A percentile compares a stretch with the other conserved stretches of the same genome.
Evolutionary conservation across 768 basidiomycete species (phyloP).

Genomic region (Royoungia palumana): DNA sequence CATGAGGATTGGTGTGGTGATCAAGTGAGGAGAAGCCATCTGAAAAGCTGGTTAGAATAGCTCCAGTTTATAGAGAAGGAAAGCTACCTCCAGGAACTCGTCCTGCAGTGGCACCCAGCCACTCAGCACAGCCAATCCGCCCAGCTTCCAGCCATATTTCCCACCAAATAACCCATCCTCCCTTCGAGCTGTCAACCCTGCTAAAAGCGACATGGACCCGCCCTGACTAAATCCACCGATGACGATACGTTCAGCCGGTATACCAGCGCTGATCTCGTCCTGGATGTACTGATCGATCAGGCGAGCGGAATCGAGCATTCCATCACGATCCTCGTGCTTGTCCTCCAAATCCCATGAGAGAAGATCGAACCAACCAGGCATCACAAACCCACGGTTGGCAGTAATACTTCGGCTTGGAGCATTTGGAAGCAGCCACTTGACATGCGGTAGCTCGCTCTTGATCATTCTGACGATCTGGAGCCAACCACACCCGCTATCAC

Average conservation of each 20-base stretch:
- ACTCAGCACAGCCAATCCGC: slow-evolving; percentile 69
- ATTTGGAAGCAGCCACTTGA: slow-evolving; percentile 76
- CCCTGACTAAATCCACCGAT: slow-evolving; percentile 91
- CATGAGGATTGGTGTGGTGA: slow-evolving; percentile 76
- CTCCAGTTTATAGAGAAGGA: neutral
- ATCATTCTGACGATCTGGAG: slow-evolving; percentile 71
- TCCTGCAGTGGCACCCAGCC: slow-evolving; percentile 72
- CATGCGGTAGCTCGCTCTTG: slow-evolving; percentile 55
- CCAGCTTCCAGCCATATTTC: slow-evolving; percentile 55
- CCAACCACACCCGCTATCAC: slow-evolving; percentile 76
- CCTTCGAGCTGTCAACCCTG: slow-evolving; percentile 46
- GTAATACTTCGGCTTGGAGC: slow-evolving; percentile 52
- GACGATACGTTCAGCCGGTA: slow-evolving; percentile 67
- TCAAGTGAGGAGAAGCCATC: slow-evolving; percentile 60
- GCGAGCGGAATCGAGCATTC: slow-evolving; percentile 61
- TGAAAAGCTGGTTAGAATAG: slow-evolving; percentile 27
- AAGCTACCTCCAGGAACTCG: slow-evolving; percentile 65
- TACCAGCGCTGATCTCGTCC: slow-evolving; percentile 69
- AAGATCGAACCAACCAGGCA: slow-evolving; percentile 89
- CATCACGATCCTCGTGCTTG: slow-evolving; percentile 55
- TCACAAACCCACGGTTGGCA: slow-evolving; percentile 63
- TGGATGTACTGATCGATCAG: slow-evolving; percentile 67
- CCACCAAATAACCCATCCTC: slow-evolving; percentile 28
- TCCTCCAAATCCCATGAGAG: slow-evolving; percentile 54
- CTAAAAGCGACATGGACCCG: slow-evolving; percentile 72